These are phyloP conservation scores for Sporothrix phasma DNA, from an alignment of 2,329 filamentous ascomycete genomes.

Conservation along the genomic window DNA sequence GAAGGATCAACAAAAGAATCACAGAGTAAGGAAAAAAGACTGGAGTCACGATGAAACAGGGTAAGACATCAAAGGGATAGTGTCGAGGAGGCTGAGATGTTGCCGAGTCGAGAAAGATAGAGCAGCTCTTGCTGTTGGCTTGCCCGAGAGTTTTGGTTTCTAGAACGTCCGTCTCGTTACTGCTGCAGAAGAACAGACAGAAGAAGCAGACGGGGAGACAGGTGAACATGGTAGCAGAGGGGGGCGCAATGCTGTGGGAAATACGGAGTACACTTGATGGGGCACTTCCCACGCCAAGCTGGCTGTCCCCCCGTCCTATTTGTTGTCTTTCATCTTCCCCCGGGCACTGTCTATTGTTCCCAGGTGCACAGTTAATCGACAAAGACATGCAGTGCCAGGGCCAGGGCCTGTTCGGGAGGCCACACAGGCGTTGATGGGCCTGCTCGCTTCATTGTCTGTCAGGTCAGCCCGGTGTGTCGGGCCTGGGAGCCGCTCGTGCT, in stretches of 20 bases:
- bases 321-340: not conserved
- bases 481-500: not conserved
- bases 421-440: not conserved
- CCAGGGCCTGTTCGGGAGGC: not conserved
- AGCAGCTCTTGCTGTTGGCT: not conserved
- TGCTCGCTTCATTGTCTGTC: not conserved
- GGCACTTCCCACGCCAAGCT: not conserved
- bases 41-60: not conserved
- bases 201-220: not conserved
- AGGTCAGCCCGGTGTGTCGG: not conserved
- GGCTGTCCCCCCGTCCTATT: too few species aligned
- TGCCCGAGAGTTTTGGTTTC: not conserved
- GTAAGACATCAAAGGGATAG: not conserved
- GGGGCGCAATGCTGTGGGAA: not conserved
- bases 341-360: not conserved
- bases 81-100: too few species aligned
- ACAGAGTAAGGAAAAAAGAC: not conserved
- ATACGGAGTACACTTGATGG: not conserved
- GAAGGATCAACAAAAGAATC: too few species aligned
- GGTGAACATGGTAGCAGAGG: not conserved
- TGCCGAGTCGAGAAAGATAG: too few species aligned
- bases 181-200: not conserved
- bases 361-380: not conserved
- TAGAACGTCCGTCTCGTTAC: not conserved
- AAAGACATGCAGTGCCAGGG: not conserved